phyloP scores from a whole-genome alignment of 2,329 filamentous ascomycete species.

The Elsinoe batatas region DNA sequence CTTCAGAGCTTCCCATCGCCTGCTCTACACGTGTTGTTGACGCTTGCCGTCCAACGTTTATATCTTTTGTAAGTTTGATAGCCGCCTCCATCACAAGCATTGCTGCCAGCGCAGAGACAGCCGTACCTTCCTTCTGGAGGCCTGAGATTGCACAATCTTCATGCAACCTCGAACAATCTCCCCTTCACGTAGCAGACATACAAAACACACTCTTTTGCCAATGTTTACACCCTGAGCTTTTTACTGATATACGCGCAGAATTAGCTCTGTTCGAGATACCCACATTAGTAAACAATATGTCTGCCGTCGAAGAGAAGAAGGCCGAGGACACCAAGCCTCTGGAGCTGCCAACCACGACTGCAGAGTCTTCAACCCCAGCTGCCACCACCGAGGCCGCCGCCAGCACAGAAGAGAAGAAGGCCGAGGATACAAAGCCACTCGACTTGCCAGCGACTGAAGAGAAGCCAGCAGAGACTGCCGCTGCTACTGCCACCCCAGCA shows the following conservation, averaged over 20 bases:
- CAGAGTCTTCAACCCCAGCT: constrained; percentile 23
- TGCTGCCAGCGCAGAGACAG: neutral
- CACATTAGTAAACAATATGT: constrained; percentile 13
- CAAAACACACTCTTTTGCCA: neutral
- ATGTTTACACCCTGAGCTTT: constrained; percentile 9
- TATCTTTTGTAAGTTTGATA: too few relatives aligned
- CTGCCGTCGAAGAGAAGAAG: constrained; percentile 14
- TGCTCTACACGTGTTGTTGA: constrained; percentile 1
- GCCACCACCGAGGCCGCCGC: constrained; percentile 30
- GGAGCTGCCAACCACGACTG: constrained; percentile 29
- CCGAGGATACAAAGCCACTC: constrained; percentile 25
- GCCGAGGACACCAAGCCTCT: constrained; percentile 20
- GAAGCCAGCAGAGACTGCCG: constrained; percentile 27
- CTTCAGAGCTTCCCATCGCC: neutral
- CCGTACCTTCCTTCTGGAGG: neutral
- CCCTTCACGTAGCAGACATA: neutral
- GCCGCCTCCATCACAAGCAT: neutral
- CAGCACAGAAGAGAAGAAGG: constrained; percentile 29
- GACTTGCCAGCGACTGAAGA: constrained; percentile 15
- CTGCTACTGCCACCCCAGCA: constrained; percentile 35
- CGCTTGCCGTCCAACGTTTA: too few relatives aligned
- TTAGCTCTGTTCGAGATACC: constrained; percentile 11
- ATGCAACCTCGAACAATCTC: neutral
- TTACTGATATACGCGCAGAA: constrained; percentile 7
- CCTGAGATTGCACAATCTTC: neutral